A percentile compares a stretch with the other conserved stretches of the same genome.
phyloP scores from a whole-genome alignment of 2,329 filamentous ascomycete genomes.

The Verticillium nubilum region DNA sequence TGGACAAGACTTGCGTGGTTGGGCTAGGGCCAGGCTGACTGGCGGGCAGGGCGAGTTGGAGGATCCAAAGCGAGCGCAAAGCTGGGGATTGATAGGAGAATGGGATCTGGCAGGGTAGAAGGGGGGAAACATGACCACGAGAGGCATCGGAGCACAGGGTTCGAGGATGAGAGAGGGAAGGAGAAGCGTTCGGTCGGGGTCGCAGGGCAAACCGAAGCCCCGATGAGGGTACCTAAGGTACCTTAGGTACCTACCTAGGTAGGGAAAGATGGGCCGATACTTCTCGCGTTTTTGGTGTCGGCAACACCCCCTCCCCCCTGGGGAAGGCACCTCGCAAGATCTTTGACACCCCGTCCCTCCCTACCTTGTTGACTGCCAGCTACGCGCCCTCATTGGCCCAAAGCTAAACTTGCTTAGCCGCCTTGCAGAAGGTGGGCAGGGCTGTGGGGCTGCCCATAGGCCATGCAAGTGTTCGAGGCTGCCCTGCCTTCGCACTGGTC shows the following conservation, averaged over 20 bases:
- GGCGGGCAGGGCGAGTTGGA: constrained; percentile 7
- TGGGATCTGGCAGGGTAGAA: not conserved
- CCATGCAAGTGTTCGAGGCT: constrained; percentile 14
- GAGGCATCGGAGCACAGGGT: not conserved
- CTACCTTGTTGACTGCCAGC: constrained; percentile 4
- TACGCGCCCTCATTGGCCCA: constrained; percentile 4
- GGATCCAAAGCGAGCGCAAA: constrained; percentile 1
- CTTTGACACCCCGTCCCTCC: not conserved
- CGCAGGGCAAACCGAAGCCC: not conserved
- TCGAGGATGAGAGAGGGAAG: not conserved
- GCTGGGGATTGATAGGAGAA: not conserved
- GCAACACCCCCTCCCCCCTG: not conserved
- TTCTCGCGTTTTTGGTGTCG: not conserved
- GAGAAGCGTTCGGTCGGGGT: not conserved
- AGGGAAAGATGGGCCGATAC: not conserved
- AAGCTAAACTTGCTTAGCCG: constrained; percentile 12
- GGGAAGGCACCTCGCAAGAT: not conserved
- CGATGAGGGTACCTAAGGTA: too few relatives aligned
- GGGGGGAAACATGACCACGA: not conserved
- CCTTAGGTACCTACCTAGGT: not conserved
- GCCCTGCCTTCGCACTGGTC: not conserved
- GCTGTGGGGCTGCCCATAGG: not conserved
- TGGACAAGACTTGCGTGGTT: not conserved
- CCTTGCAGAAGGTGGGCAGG: constrained; percentile 12
- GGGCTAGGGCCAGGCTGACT: not conserved